These are phyloP conservation scores for Cladorrhinum samala DNA, from an alignment of 495 filamentous ascomycete species.

Conservation along the genomic window DNA sequence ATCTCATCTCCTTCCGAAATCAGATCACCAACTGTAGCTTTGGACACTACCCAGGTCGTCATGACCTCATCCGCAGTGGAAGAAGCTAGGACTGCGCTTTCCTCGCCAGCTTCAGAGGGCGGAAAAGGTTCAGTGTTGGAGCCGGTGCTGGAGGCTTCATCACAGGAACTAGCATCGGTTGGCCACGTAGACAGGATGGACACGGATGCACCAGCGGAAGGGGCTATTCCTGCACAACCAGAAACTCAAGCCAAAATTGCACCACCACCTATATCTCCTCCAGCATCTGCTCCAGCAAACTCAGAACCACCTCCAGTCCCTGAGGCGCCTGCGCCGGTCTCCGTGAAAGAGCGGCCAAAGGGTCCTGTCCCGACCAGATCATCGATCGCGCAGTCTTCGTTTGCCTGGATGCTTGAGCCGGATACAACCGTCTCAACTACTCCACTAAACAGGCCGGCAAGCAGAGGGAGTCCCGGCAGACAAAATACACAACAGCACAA, in stretches of 20 bases:
- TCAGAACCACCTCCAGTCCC: slow-evolving; percentile 5
- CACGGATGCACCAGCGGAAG: slow-evolving; percentile 18
- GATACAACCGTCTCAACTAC: slow-evolving; percentile 27
- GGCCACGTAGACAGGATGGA: slow-evolving; percentile 23
- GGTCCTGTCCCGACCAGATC: slow-evolving; percentile 54
- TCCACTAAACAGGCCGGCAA: slow-evolving; percentile 5
- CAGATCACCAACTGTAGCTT: slow-evolving; percentile 24
- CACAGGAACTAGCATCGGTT: slow-evolving; percentile 7
- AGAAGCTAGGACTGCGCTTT: slow-evolving; percentile 20
- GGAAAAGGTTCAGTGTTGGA: neutral
- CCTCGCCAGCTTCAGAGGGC: slow-evolving; percentile 13
- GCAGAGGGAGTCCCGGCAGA: slow-evolving; percentile 5
- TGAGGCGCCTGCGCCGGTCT: slow-evolving; percentile 10
- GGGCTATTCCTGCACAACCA: slow-evolving; percentile 5
- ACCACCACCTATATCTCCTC: neutral
- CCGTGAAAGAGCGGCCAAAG: slow-evolving; percentile 11
- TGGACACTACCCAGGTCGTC: slow-evolving; percentile 29
- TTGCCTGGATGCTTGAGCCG: slow-evolving; percentile 88
- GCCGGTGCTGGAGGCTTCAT: neutral
- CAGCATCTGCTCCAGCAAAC: neutral
- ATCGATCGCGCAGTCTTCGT: slow-evolving; percentile 74
- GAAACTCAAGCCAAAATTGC: neutral
- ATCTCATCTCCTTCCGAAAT: slow-evolving; percentile 20
- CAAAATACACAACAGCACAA: no score
- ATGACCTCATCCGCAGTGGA: slow-evolving; percentile 27